Evolutionary conservation across 306 rosid genomes (phyloP).

Genomic region (Pterocarpus santalinus): DNA sequence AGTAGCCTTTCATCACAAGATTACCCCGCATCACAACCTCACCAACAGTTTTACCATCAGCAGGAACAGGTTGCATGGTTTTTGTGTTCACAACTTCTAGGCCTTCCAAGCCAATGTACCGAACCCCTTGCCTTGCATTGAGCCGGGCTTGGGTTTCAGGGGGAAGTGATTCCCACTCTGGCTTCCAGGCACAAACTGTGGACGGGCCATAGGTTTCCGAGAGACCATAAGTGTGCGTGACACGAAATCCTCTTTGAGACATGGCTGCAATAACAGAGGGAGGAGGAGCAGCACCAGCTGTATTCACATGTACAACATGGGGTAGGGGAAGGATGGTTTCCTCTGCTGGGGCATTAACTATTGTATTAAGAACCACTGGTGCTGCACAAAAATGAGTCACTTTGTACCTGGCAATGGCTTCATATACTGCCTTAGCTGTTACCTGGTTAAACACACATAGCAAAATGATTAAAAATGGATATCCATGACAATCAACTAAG

Average conservation of each 20-base stretch:
- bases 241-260: slow-evolving; percentile 79
- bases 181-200: slow-evolving; percentile 89
- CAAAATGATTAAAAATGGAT: not conserved
- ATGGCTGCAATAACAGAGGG: slow-evolving; percentile 79
- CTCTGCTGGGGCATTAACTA: slow-evolving; percentile 74
- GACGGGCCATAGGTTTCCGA: slow-evolving; percentile 95
- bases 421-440: slow-evolving; percentile 75
- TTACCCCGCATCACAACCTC: slow-evolving; percentile 94
- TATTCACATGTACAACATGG: slow-evolving; percentile 75
- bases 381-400: slow-evolving; percentile 98
- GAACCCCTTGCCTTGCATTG: slow-evolving; percentile 91
- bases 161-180: slow-evolving; percentile 88
- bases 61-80: slow-evolving; percentile 81
- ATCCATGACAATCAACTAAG: slow-evolving; percentile 13
- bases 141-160: slow-evolving; percentile 66
- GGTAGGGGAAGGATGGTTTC: slow-evolving; percentile 92
- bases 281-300: slow-evolving; percentile 98
- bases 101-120: slow-evolving; percentile 78
- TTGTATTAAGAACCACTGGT: slow-evolving; percentile 88
- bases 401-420: slow-evolving; percentile 74
- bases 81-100: slow-evolving; percentile 68
- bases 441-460: slow-evolving; percentile 60
- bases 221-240: slow-evolving; percentile 91
- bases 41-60: slow-evolving; percentile 82
- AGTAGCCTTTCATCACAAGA: slow-evolving; percentile 88